phyloP scores from a whole-genome alignment of 257 asterid species.

The Rhazya stricta region DNA sequence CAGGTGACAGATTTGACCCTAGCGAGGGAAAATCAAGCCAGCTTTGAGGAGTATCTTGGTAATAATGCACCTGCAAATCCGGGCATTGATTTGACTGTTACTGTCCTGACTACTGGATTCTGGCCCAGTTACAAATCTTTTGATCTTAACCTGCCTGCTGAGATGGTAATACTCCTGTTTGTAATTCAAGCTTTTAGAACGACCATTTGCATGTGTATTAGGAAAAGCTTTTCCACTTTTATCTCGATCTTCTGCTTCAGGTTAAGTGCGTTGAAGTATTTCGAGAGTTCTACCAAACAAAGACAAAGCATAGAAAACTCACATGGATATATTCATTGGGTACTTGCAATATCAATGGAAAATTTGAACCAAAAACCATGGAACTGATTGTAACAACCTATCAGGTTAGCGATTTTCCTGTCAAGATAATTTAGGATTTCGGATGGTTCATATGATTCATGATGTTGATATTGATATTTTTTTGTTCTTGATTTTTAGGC shows the following conservation, averaged over 20 bases:
- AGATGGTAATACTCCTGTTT: slow-evolving; percentile 51
- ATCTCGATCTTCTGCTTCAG: slow-evolving; percentile 31
- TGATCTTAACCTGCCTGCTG: slow-evolving; percentile 94
- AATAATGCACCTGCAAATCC: slow-evolving; percentile 65
- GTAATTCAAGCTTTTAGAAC: neutral
- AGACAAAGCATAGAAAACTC: slow-evolving; percentile 94
- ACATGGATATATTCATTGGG: slow-evolving; percentile 97
- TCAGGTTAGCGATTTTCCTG: slow-evolving; percentile 61
- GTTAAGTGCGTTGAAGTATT: slow-evolving; percentile 93
- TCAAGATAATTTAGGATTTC: slow-evolving; percentile 8
- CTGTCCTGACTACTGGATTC: slow-evolving; percentile 97
- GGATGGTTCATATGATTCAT: neutral
- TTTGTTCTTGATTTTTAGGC: slow-evolving; percentile 46
- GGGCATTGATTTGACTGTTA: slow-evolving; percentile 91
- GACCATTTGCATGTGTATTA: slow-evolving; percentile 5
- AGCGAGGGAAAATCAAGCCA: slow-evolving; percentile 89
- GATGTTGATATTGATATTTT: slow-evolving; percentile 4
- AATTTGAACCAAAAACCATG: slow-evolving; percentile 77
- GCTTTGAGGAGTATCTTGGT: slow-evolving; percentile 82
- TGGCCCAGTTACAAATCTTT: slow-evolving; percentile 99
- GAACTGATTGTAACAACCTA: slow-evolving; percentile 90
- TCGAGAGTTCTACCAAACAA: slow-evolving; percentile 92
- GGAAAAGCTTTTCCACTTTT: slow-evolving; percentile 6
- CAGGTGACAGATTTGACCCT: slow-evolving; percentile 96
- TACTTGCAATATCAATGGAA: slow-evolving; percentile 88